phyloP scores from a whole-genome alignment of 164 flowering plant species.

The Macadamia tetraphylla region DNA sequence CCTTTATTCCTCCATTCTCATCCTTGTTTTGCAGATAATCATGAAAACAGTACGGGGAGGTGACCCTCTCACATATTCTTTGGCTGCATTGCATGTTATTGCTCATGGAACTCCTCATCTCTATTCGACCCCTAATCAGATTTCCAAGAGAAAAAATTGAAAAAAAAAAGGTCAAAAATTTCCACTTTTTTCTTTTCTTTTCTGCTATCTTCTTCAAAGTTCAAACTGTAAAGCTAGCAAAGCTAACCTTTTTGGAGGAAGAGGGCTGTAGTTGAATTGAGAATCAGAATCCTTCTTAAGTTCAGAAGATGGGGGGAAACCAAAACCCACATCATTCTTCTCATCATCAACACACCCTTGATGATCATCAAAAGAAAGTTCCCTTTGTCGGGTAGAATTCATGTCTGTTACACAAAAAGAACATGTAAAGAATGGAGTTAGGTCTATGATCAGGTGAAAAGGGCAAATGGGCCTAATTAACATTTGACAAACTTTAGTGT shows the following conservation, averaged over 20 bases:
- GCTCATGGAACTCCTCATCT: conserved; percentile 20
- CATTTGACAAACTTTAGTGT: neutral
- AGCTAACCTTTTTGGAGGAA: conserved; percentile 41
- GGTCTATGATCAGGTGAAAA: no score
- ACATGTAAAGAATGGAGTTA: neutral
- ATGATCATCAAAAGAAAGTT: conserved; percentile 28
- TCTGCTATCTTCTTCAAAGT: neutral
- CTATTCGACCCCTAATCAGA: conserved; percentile 36
- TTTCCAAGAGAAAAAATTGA: neutral
- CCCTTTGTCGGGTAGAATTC: conserved; percentile 26
- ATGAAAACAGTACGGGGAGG: conserved; percentile 40
- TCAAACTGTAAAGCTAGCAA: neutral
- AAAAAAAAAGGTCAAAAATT: no score
- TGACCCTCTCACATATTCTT: conserved; percentile 37
- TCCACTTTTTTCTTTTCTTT: conserved; percentile 1
- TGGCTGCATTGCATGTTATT: conserved; percentile 34
- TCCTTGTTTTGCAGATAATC: conserved; percentile 26
- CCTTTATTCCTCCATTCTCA: conserved; percentile 28
- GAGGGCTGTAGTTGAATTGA: conserved; percentile 22
- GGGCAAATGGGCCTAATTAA: no score
- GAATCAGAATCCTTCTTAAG: conserved; percentile 29
- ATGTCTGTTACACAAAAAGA: conserved; percentile 22
- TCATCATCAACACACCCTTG: conserved; percentile 35
- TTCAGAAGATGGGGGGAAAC: conserved; percentile 20
- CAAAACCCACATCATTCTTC: conserved; percentile 13